Evolutionary conservation across 129 eudicot genomes (phyloP), one percentile per base, ranked within the genome.

Genomic region (Saposhnikovia divaricata): DNA sequence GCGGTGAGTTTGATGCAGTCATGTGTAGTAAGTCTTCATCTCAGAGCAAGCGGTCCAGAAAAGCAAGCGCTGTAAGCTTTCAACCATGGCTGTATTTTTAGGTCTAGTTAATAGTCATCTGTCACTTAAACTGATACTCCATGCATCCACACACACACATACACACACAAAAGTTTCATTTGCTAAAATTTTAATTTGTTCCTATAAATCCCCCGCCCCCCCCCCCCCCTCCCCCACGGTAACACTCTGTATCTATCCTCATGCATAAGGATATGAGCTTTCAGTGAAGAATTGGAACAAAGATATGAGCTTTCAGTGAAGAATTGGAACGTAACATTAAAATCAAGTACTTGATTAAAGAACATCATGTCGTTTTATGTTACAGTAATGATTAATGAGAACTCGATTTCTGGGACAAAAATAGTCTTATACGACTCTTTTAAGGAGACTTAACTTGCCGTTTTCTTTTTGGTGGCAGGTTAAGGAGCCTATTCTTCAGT

Each of bases 401-500:
- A 21, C 10, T 59, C 31, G 31, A 59, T 59, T 59, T 59, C 12
- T 59, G 31, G 2, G 11, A 59, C 4, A 23, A 59, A 59, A 9
- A 59, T 23, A 59, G 14, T 50, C 14, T n/a, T n/a, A 8, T 10
- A 21, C 10, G 1, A 57, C 65, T 21, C 28, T 65, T 14, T 2
- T 28, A 39, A 14, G 21, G 19, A 66, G 21, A 28, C 40, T 66
- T 5, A 3, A 34, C 31, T 16, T 63, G 11, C 38, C 16, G 15
- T 11, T 80, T 68, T 18, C 34, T 31, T 31, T 31, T 39, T 50
- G 37, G 78, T 59, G 75, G 69, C 81, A 96, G 99, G 99, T 90
- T 28, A 92, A 89, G 81, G 99, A 92, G 81, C 99, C 98, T 8
- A 92, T 96, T 81, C 83, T 90, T 61, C 96, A 96, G 83, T 80